A percentile compares a stretch with the other conserved stretches of the same genome.
These are phyloP conservation scores for Rhodotorula sp. DNA, from an alignment of 1,284 basidiomycete genomes.

Conservation along the genomic window DNA sequence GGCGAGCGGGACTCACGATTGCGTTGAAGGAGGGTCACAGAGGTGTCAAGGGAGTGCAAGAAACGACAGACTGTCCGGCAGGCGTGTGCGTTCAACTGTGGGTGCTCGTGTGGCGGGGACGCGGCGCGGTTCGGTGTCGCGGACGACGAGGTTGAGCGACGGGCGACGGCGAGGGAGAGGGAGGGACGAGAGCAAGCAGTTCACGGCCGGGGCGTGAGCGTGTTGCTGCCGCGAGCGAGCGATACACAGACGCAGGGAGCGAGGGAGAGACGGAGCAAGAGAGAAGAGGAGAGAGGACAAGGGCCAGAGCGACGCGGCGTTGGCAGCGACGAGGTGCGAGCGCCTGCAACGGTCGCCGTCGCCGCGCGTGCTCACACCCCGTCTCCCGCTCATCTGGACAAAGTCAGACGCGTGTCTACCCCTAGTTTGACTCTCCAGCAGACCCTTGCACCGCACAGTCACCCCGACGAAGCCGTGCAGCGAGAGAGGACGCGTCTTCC, in stretches of 20 bases:
- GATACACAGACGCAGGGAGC: neutral
- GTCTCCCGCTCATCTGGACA: too few relatives aligned
- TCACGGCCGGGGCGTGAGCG: neutral
- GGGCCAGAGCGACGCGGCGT: neutral
- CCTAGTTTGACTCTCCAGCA: too few relatives aligned
- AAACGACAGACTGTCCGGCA: constrained; percentile 3
- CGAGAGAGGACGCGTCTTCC: too few relatives aligned
- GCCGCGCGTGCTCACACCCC: too few relatives aligned
- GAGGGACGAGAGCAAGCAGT: neutral
- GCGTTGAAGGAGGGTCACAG: neutral
- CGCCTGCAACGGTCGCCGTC: too few relatives aligned
- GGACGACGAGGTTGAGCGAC: neutral
- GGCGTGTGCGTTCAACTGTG: neutral
- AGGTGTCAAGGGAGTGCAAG: neutral
- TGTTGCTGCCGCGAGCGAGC: neutral
- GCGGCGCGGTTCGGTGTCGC: neutral
- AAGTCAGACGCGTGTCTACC: too few relatives aligned
- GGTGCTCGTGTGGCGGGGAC: neutral
- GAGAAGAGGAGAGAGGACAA: neutral
- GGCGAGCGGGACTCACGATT: neutral
- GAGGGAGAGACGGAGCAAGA: neutral
- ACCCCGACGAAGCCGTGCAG: too few relatives aligned
- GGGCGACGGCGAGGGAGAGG: neutral
- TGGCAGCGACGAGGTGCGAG: too few relatives aligned
- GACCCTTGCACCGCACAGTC: too few relatives aligned